These are phyloP conservation scores for Conringia planisiliqua DNA, from an alignment of 345 rosid species.

Conservation along the genomic window DNA sequence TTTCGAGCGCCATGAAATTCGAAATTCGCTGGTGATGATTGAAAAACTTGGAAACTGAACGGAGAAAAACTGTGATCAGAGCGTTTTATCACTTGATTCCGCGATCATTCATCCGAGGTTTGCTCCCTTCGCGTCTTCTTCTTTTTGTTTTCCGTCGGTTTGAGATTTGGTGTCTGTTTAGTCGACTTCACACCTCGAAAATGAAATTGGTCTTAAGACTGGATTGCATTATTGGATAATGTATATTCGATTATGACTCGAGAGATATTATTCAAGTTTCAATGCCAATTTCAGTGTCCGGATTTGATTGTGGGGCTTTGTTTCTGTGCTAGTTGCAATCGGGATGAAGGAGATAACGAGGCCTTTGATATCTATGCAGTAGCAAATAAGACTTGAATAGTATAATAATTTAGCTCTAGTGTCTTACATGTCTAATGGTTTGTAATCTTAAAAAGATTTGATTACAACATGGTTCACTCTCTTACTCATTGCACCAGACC, in stretches of 20 bases:
- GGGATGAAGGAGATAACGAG: not conserved
- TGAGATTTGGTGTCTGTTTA: not conserved
- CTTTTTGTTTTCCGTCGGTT: not conserved
- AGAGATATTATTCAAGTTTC: not conserved
- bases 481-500: not conserved
- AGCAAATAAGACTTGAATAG: not conserved
- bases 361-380: not conserved
- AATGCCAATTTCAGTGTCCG: not conserved
- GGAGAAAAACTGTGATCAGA: not conserved
- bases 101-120: not conserved
- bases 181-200: not conserved
- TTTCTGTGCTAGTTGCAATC: not conserved
- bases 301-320: not conserved
- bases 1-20: conserved; percentile 12
- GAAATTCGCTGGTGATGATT: not conserved
- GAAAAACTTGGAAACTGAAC: not conserved
- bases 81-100: not conserved
- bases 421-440: conserved; percentile 6
- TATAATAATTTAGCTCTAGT: conserved; percentile 1
- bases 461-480: conserved; percentile 1
- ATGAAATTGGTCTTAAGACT: not conserved
- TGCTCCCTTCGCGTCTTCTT: not conserved
- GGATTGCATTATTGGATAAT: not conserved
- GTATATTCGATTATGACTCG: not conserved
- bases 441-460: not conserved